Evolutionary conservation across 352 stramenopile genomes (phyloP).

Genomic region (Phytophthora hybrid): DNA sequence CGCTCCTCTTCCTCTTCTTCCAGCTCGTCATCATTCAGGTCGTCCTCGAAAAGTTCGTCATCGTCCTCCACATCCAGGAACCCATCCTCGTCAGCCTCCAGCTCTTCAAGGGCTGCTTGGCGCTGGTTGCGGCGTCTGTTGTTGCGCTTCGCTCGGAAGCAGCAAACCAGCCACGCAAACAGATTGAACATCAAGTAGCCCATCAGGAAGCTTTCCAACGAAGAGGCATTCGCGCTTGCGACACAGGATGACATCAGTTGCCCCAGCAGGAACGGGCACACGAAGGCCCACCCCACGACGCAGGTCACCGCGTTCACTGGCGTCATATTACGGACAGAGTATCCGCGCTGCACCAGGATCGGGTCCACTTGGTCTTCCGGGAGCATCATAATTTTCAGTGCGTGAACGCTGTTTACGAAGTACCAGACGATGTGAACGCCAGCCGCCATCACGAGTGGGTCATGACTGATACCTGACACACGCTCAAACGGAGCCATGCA

Average conservation of each 20-base stretch:
- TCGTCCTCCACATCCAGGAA: constrained; percentile 49
- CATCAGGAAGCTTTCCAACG: constrained; percentile 77
- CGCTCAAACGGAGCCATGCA: constrained; percentile 80
- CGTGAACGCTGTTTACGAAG: constrained; percentile 70
- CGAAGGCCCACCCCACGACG: constrained; percentile 73
- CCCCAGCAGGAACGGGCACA: constrained; percentile 77
- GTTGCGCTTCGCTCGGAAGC: constrained; percentile 61
- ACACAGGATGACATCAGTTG: constrained; percentile 67
- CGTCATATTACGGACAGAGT: constrained; percentile 75
- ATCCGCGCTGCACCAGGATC: constrained; percentile 66
- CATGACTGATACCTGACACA: constrained; percentile 72
- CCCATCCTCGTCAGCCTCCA: constrained; percentile 46
- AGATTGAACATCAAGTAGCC: constrained; percentile 83
- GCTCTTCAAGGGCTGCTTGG: constrained; percentile 44
- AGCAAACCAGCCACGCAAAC: constrained; percentile 78
- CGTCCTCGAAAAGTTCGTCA: constrained; percentile 53
- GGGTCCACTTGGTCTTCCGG: constrained; percentile 71
- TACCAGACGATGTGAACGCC: constrained; percentile 85
- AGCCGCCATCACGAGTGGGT: constrained; percentile 76
- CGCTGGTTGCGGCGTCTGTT: constrained; percentile 49
- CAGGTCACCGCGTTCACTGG: constrained; percentile 54
- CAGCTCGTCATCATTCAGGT: constrained; percentile 41
- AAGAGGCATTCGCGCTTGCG: constrained; percentile 51
- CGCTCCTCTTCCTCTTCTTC: constrained; percentile 49
- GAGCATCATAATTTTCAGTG: constrained; percentile 66